These are phyloP conservation scores for Arthrobotrys entomopaga DNA, from an alignment of 2,329 filamentous ascomycete genomes.

Conservation along the genomic window DNA sequence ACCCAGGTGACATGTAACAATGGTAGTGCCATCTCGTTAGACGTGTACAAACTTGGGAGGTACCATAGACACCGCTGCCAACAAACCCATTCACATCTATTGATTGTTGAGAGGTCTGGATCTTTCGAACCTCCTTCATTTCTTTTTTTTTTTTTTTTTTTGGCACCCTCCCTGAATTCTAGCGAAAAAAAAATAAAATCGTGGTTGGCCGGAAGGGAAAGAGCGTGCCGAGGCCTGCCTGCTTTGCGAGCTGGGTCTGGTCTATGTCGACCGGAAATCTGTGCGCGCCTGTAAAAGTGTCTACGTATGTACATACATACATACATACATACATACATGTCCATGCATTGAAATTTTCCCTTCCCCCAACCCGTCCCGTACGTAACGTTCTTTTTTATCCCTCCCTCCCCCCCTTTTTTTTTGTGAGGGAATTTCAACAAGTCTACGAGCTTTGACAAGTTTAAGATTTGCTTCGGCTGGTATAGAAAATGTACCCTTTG, in stretches of 20 bases:
- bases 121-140: too few species aligned
- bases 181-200: slow-evolving; percentile 6
- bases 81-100: slow-evolving; percentile 9
- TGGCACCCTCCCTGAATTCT: background rate
- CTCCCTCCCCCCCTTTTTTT: background rate
- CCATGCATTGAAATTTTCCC: background rate
- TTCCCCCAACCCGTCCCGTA: background rate
- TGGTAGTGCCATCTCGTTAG: slow-evolving; percentile 6
- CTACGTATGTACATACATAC: background rate
- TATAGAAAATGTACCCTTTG: background rate
- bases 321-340: too few species aligned
- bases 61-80: slow-evolving; percentile 32
- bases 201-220: background rate
- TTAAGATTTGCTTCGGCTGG: background rate
- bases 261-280: too few species aligned
- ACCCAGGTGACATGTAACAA: slow-evolving; percentile 33
- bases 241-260: background rate
- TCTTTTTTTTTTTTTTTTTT: background rate
- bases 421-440: slow-evolving; percentile 16
- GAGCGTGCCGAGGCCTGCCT: background rate
- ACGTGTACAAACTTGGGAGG: slow-evolving; percentile 8
- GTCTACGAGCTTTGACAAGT: background rate
- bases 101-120: slow-evolving; percentile 7
- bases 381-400: slow-evolving; percentile 1
- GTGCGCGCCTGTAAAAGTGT: background rate